phyloP scores from a whole-genome alignment of 306 rosid genomes.

The Cucurbita maxima region DNA sequence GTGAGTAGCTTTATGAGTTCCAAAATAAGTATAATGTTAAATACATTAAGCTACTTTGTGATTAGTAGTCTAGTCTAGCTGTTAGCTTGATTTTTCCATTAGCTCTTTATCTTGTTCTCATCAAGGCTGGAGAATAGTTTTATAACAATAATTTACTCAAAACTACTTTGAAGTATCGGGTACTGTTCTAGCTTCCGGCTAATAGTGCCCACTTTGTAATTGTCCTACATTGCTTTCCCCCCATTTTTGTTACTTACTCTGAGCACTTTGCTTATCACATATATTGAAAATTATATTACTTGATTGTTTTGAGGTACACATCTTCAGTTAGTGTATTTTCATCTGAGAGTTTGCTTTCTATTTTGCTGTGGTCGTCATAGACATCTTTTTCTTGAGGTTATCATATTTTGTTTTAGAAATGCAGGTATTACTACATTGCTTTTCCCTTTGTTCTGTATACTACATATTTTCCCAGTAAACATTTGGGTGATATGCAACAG shows the following conservation, averaged over 20 bases:
- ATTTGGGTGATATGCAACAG: not conserved
- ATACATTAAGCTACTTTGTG: not conserved
- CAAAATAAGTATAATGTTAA: not conserved
- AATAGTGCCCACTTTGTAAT: not conserved
- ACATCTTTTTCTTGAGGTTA: not conserved
- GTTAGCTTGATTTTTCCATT: not conserved
- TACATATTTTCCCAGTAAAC: not conserved
- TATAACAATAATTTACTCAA: not conserved
- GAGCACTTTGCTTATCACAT: not conserved
- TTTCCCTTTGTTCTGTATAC: not conserved
- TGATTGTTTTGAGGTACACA: not conserved
- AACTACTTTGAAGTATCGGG: not conserved
- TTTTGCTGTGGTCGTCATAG: not conserved
- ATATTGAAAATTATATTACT: not conserved
- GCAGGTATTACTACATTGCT: not conserved
- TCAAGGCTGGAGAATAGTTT: not conserved
- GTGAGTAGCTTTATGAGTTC: constrained; percentile 11
- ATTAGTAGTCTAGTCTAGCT: not conserved
- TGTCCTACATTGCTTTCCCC: not conserved
- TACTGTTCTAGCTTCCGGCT: not conserved
- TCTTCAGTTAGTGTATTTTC: not conserved
- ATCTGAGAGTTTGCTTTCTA: not conserved
- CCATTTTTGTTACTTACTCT: not conserved
- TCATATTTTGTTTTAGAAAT: not conserved
- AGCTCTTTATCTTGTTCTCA: not conserved